A percentile compares a stretch with the other conserved stretches of the same genome.
phyloP scores from a whole-genome alignment of 2,329 filamentous ascomycete species.

The Xylaria sp. region DNA sequence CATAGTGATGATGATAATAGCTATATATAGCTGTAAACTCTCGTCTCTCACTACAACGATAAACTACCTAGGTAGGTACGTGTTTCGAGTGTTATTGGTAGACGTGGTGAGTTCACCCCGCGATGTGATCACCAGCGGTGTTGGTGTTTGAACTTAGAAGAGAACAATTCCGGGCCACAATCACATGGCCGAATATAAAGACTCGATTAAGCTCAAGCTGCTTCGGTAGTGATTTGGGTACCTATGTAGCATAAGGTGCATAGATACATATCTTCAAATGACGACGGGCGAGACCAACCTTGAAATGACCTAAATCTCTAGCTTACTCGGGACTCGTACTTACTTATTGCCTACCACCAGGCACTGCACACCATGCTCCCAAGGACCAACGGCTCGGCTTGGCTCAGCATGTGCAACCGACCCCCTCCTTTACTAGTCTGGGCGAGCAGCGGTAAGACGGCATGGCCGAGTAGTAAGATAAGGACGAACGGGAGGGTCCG shows the following conservation, averaged over 20 bases:
- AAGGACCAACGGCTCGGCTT: not conserved
- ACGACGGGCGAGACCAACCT: not conserved
- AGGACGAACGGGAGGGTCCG: not conserved
- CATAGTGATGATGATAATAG: constrained; percentile 69
- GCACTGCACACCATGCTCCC: not conserved
- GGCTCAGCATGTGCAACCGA: constrained; percentile 11
- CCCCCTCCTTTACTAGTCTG: constrained; percentile 20
- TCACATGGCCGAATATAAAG: not conserved
- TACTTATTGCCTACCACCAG: not conserved
- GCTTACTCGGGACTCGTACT: not conserved
- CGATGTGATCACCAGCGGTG: too few species aligned
- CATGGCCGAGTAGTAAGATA: not conserved
- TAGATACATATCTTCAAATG: not conserved
- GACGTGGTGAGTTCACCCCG: not conserved
- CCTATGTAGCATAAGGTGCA: not conserved
- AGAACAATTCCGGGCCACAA: not conserved
- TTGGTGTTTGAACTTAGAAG: not conserved
- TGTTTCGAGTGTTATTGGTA: not conserved
- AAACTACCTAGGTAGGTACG: too few species aligned
- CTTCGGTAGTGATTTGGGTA: not conserved
- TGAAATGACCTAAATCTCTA: not conserved
- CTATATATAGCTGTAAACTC: not conserved
- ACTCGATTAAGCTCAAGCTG: not conserved
- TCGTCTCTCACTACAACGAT: not conserved
- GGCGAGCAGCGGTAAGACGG: not conserved